A percentile compares a stretch with the other conserved stretches of the same genome.
Evolutionary conservation across 345 rosid genomes (phyloP).

Genomic region (Syzygium aqueum): DNA sequence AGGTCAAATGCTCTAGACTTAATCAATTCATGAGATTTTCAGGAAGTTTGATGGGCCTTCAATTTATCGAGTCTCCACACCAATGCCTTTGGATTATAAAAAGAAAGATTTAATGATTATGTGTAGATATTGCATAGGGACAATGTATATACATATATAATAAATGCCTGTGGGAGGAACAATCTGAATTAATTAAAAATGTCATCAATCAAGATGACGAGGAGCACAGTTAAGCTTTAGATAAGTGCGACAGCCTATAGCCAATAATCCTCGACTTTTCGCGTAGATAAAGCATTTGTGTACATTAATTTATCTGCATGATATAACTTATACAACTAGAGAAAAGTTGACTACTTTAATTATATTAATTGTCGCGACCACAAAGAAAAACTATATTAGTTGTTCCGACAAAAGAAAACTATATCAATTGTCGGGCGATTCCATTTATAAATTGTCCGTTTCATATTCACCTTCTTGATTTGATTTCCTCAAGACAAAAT

Average conservation of each 20-base stretch:
- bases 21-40: neutral
- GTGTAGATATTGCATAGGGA: neutral
- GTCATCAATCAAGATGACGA: neutral
- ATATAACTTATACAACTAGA: neutral
- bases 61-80: neutral
- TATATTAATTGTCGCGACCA: neutral
- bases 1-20: neutral
- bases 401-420: too few species aligned
- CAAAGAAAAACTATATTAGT: too few species aligned
- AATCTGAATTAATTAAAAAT: neutral
- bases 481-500: neutral
- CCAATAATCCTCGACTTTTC: neutral
- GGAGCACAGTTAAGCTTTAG: neutral
- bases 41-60: neutral
- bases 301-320: neutral
- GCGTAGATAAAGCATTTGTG: neutral
- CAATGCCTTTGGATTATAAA: neutral
- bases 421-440: neutral
- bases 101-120: neutral
- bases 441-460: neutral
- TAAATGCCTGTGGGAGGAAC: neutral
- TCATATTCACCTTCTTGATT: neutral
- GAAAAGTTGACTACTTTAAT: neutral
- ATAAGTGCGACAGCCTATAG: neutral
- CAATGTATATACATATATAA: neutral